Conservation (phyloP, 345 rosid genomes). For the Citrus maxima region DNA sequence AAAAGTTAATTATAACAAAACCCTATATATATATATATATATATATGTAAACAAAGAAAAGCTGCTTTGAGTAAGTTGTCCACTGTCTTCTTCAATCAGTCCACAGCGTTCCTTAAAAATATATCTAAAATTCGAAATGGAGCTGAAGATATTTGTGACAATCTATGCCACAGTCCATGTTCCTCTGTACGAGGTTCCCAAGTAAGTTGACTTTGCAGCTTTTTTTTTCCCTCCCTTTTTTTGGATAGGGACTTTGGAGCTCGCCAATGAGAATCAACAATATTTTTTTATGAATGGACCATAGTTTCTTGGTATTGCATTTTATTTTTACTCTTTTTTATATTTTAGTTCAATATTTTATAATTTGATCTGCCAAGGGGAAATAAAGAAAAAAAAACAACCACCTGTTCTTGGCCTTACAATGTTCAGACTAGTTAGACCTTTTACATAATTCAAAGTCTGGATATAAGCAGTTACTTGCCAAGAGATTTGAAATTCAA, state of each 20-base stretch:
- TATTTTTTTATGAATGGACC: not conserved
- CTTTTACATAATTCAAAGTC: too few species aligned
- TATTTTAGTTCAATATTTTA: not conserved
- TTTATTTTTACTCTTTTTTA: not conserved
- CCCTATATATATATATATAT: too few species aligned
- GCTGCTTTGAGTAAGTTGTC: not conserved
- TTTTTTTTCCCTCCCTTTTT: not conserved
- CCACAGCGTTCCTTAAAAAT: not conserved
- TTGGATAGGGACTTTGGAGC: not conserved
- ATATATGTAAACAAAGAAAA: not conserved
- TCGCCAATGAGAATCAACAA: not conserved
- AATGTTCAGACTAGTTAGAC: not conserved
- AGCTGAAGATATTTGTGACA: not conserved
- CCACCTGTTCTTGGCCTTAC: not conserved
- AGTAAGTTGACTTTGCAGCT: not conserved
- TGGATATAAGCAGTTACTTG: not conserved
- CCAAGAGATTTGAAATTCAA: not conserved
- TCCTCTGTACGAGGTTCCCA: not conserved
- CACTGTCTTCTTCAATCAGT: slow-evolving; percentile 1
- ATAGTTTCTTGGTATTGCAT: not conserved
- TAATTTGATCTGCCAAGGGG: not conserved
- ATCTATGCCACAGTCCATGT: slow-evolving; percentile 1
- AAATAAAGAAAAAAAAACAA: not conserved
- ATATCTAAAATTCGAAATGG: not conserved
- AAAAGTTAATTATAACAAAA: not conserved